phyloP scores from a whole-genome alignment of 441 rosid species.

The Pelargonium australe region DNA sequence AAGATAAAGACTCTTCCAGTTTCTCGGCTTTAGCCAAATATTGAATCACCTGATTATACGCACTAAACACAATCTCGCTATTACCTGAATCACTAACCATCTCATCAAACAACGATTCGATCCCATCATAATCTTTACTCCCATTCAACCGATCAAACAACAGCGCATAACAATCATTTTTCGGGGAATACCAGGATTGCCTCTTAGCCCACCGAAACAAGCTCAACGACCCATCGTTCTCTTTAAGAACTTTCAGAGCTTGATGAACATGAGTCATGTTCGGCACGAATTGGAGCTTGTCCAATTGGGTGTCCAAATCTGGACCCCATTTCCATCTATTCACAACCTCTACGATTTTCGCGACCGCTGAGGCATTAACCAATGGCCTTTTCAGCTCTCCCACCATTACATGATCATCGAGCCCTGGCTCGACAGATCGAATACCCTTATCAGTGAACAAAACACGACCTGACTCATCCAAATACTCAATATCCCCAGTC shows the following conservation, averaged over 20 bases:
- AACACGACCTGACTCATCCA: slow-evolving; percentile 81
- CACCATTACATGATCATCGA: slow-evolving; percentile 76
- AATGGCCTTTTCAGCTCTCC: slow-evolving; percentile 79
- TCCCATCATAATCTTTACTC: slow-evolving; percentile 57
- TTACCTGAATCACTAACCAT: slow-evolving; percentile 61
- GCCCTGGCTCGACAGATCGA: slow-evolving; percentile 75
- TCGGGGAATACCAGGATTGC: slow-evolving; percentile 67
- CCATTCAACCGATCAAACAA: slow-evolving; percentile 71
- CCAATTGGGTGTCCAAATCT: slow-evolving; percentile 75
- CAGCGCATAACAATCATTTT: slow-evolving; percentile 54
- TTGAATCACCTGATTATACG: slow-evolving; percentile 75
- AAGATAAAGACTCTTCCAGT: slow-evolving; percentile 76
- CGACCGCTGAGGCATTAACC: slow-evolving; percentile 67
- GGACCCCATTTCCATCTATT: slow-evolving; percentile 99
- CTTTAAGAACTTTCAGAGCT: slow-evolving; percentile 58
- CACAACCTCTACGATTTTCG: slow-evolving; percentile 81
- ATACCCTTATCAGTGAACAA: slow-evolving; percentile 74
- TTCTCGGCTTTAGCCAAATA: slow-evolving; percentile 84
- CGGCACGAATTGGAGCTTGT: slow-evolving; percentile 75
- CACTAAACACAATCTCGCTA: slow-evolving; percentile 27
- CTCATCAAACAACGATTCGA: slow-evolving; percentile 70
- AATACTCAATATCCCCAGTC: slow-evolving; percentile 81
- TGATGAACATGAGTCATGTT: slow-evolving; percentile 68
- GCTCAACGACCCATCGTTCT: slow-evolving; percentile 57
- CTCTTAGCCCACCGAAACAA: slow-evolving; percentile 84